phyloP scores from a whole-genome alignment of 164 flowering plant species.

The Echeveria elegans region DNA sequence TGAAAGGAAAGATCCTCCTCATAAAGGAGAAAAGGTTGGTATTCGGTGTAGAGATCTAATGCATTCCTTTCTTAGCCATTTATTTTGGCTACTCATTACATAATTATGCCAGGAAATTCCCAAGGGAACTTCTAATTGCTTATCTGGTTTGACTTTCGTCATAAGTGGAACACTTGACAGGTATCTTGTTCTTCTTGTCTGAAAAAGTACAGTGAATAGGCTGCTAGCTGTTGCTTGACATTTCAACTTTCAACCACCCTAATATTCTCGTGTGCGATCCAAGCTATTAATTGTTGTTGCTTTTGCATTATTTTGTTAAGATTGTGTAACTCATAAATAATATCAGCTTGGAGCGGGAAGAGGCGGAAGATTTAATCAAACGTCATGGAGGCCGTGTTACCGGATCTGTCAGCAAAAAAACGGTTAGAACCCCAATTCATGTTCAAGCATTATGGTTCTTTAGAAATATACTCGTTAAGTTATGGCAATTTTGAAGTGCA shows the following conservation, averaged over 20 bases:
- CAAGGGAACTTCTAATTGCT: constrained; percentile 79
- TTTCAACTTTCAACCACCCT: not conserved
- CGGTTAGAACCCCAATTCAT: constrained; percentile 33
- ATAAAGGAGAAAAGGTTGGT: constrained; percentile 88
- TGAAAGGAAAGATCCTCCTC: constrained; percentile 96
- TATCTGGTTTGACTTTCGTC: constrained; percentile 84
- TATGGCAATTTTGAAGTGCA: constrained; percentile 26
- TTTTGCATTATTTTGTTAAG: not conserved
- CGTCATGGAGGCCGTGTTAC: constrained; percentile 96
- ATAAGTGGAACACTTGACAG: constrained; percentile 99
- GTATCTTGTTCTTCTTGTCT: constrained; percentile 26
- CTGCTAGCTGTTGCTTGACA: not conserved
- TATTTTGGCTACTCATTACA: not conserved
- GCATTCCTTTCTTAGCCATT: not conserved
- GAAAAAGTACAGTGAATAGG: not conserved
- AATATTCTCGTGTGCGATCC: not conserved
- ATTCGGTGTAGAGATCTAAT: not conserved
- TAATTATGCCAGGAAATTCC: constrained; percentile 71
- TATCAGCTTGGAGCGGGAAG: constrained; percentile 93
- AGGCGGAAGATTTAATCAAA: constrained; percentile 91
- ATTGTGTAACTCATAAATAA: not conserved
- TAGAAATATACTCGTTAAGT: not conserved
- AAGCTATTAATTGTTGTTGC: not conserved
- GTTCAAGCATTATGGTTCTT: constrained; percentile 8
- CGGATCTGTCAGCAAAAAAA: constrained; percentile 91